Base-by-base conservation (phyloP, 2,329 filamentous ascomycete species). In the Fusarium torulosum region DNA sequence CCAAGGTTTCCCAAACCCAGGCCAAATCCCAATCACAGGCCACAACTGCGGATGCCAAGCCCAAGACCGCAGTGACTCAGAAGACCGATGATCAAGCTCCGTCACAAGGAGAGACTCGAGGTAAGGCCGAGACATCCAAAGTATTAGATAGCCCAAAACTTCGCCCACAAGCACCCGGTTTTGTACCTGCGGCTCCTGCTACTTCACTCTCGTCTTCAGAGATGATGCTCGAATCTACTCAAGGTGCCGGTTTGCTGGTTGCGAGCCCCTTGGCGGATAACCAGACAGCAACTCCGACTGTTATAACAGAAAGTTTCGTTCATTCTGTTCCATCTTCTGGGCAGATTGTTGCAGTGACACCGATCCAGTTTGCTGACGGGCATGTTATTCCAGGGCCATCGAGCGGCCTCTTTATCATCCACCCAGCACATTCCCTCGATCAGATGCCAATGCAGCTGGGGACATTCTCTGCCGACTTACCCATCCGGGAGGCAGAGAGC, bases 151-250 rank as follows among this genome's bases (percentile, higher is more conserved):
- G 38, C 35, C 20, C 35, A 23, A 33, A 15, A 10, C 65, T 73
- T 61, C 58, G 60, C n/a, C 69, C 71, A 9, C 49, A 73, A 31
- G 71, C 67, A 27, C 56, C 61, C 20, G 56, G 51, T 7, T 70
- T 73, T 27, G 43, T 55, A 15, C 67, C 66, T 7, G 35, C 15
- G 17, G 15, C n/a, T 10, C 35, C 9, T 37, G 35, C 17, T n/a
- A 10, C 35, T 17, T 37, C 35, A 19, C 8, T 37, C 8, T 10
- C 35, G 5, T 37, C 35, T 37, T 37, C 9, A n/a, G 35, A 37
- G 17, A 9, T 37, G 35, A n/a, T 37, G 9, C 35, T 37, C 9
- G 17, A 37, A 5, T n/a, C 17, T 17, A n/a, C 35, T 37, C 17
- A 37, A 19, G 17, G 17, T 37, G 9, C 35, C 17, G 35, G n/a